These are phyloP conservation scores for Pichia norvegensis DNA, from an alignment of 1,139 yeast species.

Conservation along the genomic window DNA sequence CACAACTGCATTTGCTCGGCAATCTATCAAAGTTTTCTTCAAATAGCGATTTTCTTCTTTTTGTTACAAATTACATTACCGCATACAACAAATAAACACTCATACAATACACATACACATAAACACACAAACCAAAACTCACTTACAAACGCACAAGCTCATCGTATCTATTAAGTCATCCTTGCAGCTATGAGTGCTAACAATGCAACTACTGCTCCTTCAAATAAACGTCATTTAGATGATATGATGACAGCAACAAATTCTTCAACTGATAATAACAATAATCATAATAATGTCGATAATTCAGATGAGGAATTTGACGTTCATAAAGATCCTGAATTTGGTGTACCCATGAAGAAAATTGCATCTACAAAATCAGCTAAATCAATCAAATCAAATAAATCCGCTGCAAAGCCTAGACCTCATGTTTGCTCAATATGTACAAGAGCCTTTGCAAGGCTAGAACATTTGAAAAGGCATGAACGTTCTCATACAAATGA, in stretches of 20 bases:
- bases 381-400: conserved; percentile 36
- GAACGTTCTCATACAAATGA: conserved; percentile 95
- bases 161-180: too few species aligned
- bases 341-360: conserved; percentile 12
- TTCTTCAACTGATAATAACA: neutral
- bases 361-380: conserved; percentile 12
- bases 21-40: too few species aligned
- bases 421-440: conserved; percentile 88
- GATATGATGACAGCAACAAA: neutral
- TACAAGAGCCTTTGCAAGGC: conserved; percentile 90
- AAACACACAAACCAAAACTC: neutral
- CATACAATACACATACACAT: neutral
- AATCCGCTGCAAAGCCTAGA: conserved; percentile 70
- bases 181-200: neutral
- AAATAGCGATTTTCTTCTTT: neutral
- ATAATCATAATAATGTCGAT: neutral
- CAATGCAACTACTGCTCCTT: neutral
- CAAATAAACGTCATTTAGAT: neutral
- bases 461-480: conserved; percentile 90
- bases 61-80: neutral
- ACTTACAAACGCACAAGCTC: neutral
- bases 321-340: conserved; percentile 1
- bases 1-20: too few species aligned
- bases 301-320: neutral
- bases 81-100: neutral